Percentiles rank a stretch among this genome's conserved stretches.
phyloP scores from a whole-genome alignment of 164 flowering plant genomes.

The Protea cynaroides region DNA sequence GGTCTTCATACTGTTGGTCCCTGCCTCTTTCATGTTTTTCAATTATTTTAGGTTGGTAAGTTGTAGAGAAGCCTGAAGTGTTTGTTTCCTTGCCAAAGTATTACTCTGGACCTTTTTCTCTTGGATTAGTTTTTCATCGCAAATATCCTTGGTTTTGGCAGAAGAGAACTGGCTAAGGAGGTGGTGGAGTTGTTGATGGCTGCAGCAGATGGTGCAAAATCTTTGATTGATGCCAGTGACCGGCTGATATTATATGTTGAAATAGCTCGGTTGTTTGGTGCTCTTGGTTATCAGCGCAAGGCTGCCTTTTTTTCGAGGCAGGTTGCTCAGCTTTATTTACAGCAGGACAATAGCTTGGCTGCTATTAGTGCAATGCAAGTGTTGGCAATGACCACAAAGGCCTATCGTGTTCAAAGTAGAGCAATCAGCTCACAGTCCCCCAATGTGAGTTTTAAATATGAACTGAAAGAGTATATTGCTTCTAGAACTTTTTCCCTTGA shows the following conservation, averaged over 20 bases:
- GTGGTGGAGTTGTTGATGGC: slow-evolving; percentile 81
- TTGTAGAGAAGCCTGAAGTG: background rate
- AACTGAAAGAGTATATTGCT: background rate
- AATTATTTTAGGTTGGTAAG: background rate
- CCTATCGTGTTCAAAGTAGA: slow-evolving; percentile 94
- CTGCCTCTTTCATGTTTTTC: background rate
- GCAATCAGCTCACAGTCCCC: slow-evolving; percentile 42
- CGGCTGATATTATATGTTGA: slow-evolving; percentile 80
- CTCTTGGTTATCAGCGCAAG: slow-evolving; percentile 88
- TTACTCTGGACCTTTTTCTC: background rate
- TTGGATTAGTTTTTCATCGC: background rate
- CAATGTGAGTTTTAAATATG: slow-evolving; percentile 44
- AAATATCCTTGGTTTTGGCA: slow-evolving; percentile 22
- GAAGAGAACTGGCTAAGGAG: slow-evolving; percentile 82
- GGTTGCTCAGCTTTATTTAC: slow-evolving; percentile 94
- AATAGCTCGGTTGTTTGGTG: slow-evolving; percentile 92
- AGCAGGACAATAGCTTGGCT: slow-evolving; percentile 81
- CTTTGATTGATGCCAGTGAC: slow-evolving; percentile 95
- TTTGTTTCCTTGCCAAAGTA: background rate
- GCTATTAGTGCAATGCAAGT: slow-evolving; percentile 99
- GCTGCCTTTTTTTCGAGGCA: slow-evolving; percentile 98
- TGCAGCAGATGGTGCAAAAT: slow-evolving; percentile 99
- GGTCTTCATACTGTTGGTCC: background rate
- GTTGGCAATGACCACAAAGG: slow-evolving; percentile 88
- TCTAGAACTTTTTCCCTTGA: background rate